Evolutionary conservation across 2,329 filamentous ascomycete species (phyloP).

Genomic region (Penicillium sp.): DNA sequence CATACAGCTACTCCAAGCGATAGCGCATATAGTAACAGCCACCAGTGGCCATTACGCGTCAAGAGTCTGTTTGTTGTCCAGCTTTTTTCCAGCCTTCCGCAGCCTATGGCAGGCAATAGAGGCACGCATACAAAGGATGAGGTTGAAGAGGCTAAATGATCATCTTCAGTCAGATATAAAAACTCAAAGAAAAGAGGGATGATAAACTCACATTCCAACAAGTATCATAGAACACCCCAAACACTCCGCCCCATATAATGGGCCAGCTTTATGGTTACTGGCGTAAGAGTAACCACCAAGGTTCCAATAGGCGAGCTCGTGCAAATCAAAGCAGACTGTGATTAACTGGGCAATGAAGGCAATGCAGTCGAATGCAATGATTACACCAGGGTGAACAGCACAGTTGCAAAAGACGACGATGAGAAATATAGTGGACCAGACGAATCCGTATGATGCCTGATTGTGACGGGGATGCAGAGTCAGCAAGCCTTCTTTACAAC

Average conservation of each 20-base stretch:
- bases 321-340: slow-evolving; percentile 11
- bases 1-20: not conserved
- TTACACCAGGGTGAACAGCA: slow-evolving; percentile 14
- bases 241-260: slow-evolving; percentile 14
- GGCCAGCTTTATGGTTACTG: not conserved
- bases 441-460: slow-evolving; percentile 14
- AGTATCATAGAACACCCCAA: slow-evolving; percentile 16
- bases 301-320: slow-evolving; percentile 12
- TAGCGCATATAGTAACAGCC: not conserved
- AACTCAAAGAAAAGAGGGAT: not conserved
- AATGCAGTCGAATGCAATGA: slow-evolving; percentile 15
- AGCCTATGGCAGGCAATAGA: slow-evolving; percentile 14
- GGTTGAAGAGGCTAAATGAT: slow-evolving; percentile 9
- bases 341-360: slow-evolving; percentile 13
- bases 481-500: not conserved
- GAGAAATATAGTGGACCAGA: slow-evolving; percentile 19
- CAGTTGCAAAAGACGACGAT: slow-evolving; percentile 20
- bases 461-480: not conserved
- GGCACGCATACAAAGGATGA: slow-evolving; percentile 13
- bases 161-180: not conserved
- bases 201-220: slow-evolving; percentile 13
- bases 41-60: not conserved
- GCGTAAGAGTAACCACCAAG: slow-evolving; percentile 11
- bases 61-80: not conserved
- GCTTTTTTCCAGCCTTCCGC: slow-evolving; percentile 8